Evolutionary conservation across 345 rosid species (phyloP), one percentile per base, ranked within the genome.

Genomic region (Gossypium australe): DNA sequence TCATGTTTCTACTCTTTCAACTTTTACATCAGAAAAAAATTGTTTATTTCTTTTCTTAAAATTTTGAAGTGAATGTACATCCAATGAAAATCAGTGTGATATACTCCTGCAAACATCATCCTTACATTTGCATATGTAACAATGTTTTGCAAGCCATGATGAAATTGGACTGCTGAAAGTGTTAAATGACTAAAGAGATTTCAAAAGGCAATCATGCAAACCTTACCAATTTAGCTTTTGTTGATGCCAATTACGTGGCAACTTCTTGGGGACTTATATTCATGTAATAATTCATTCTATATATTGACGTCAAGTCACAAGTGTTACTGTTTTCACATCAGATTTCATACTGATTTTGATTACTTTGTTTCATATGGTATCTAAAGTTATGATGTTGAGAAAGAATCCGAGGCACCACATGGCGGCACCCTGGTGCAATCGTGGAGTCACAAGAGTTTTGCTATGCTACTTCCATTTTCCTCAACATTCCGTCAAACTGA

Each of bases 351-450:
- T 34, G 38, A 34, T 34, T 34, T 34, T 34, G 41, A 34, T 34
- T 34, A 34, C 7, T 34, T 34, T 34, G 41, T 34, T 34, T 34
- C 41, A 34, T 34, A 34, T 34, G 7, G 41, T 34, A 34, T 34
- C 38, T 4, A 34, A 34, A 34, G 41, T 34, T 5, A 34, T 34
- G 41, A 34, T 5, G 41, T 34, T 1, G 41, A 60, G 65, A 29
- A 7, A 16, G 2, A n/a, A 49, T 9, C 14, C 51, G 16, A 16
- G 41, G 44, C 27, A 66, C 75, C 71, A 80, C 64, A 70, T 76
- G 82, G 79, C 75, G 48, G 44, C 52, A 61, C 84, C 77, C 79
- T 34, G 41, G 7, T 25, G 17, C 3, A 10, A 45, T 45, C 49
- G 13, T 45, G 49, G 41, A 34, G 41, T 34, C 41, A 1, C 7